Conservation (phyloP, 352 stramenopile species). For the Pythium dissotocum region DNA sequence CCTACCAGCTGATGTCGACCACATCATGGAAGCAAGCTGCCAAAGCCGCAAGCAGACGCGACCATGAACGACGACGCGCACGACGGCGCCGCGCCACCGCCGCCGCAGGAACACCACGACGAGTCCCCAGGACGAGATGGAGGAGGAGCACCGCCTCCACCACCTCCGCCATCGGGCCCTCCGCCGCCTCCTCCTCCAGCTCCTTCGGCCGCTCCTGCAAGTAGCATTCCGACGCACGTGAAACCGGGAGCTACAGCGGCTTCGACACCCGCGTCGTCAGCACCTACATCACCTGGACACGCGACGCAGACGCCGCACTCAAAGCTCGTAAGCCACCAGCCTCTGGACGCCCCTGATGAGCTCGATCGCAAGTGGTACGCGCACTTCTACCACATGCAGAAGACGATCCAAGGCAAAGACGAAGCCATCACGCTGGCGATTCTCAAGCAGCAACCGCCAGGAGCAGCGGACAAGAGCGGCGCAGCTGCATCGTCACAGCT, state of each 20-base stretch:
- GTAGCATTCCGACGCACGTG: constrained; percentile 16
- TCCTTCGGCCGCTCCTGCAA: constrained; percentile 14
- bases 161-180: constrained; percentile 36
- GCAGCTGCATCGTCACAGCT: constrained; percentile 31
- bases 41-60: neutral
- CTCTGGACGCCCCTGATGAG: constrained; percentile 75
- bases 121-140: constrained; percentile 18
- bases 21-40: neutral
- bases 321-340: constrained; percentile 71
- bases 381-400: constrained; percentile 87
- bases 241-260: constrained; percentile 15
- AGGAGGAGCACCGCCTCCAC: constrained; percentile 29
- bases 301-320: constrained; percentile 48
- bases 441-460: constrained; percentile 57
- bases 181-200: constrained; percentile 35
- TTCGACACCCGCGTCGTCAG: constrained; percentile 16
- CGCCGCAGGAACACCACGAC: constrained; percentile 21
- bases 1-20: neutral
- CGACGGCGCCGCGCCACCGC: constrained; percentile 16
- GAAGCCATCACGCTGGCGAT: constrained; percentile 49
- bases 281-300: constrained; percentile 35
- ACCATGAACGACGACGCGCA: constrained; percentile 25
- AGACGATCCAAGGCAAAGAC: constrained; percentile 75
- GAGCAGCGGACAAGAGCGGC: constrained; percentile 21
- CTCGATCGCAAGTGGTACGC: constrained; percentile 86